Base-by-base conservation (phyloP, 805 yeast species). In the Candida caryicola region DNA sequence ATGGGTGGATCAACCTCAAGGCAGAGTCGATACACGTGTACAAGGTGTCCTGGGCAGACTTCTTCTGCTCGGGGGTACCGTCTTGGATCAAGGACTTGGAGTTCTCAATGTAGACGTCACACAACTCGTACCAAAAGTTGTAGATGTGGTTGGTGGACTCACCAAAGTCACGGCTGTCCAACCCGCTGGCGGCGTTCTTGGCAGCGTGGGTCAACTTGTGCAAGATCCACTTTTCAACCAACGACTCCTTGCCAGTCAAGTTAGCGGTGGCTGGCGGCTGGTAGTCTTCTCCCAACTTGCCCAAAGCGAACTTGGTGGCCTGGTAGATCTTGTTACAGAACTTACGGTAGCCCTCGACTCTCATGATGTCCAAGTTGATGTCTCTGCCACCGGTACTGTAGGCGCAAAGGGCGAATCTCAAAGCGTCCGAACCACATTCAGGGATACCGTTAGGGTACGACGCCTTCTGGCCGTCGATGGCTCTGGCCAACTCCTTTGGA, bases 291-390 rank as follows among this genome's bases (percentile, higher is more conserved):
- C 98, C 98, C 46, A 93, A 76, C 64, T 95, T 82, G 81, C 90
- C 81, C 66, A 93, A 73, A 30, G 89, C 98, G 59, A 93, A 93
- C 71, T 93, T 93, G 46, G 98, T 90, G 38, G 99, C 99, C 72
- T 93, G 98, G 76, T 88, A 93, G 55, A 93, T 93, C 81, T 93
- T 93, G 81, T 93, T 93, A 76, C 99, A 89, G 85, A 93, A 93
- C 77, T 93, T 93, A 71, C 99, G 81, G 82, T 93, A 93, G 57
- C 98, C 99, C 64, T 93, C 98, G 51, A 93, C 96, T 71, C 98
- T 85, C 62, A 88, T 73, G 53, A 93, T 89, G 62, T 93, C 97
- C 62, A 93, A 76, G 71, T 93, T 93, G 64, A 93, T 93, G 59
- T 93, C 99, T 70, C 98, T 82, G 54, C 97, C 98, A 71, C 99